Evolutionary conservation across 148 eudicot genomes (phyloP).

Genomic region (Silene latifolia): DNA sequence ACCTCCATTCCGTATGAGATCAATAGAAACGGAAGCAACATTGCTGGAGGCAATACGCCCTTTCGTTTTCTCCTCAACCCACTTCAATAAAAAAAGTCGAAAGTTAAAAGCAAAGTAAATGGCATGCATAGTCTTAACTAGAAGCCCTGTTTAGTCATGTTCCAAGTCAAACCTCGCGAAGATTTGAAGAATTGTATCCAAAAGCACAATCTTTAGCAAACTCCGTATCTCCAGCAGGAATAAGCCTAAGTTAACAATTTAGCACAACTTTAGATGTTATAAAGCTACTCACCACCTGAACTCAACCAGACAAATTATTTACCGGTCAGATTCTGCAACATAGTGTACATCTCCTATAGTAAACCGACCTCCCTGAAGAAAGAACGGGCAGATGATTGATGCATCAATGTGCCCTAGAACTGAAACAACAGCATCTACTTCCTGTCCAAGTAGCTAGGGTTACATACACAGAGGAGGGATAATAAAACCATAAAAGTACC

Average conservation of each 20-base stretch:
- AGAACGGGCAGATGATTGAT: slow-evolving; percentile 97
- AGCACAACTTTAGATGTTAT: background rate
- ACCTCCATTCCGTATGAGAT: slow-evolving; percentile 78
- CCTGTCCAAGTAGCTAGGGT: slow-evolving; percentile 44
- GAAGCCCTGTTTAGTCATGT: background rate
- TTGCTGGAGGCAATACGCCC: slow-evolving; percentile 68
- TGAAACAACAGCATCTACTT: slow-evolving; percentile 92
- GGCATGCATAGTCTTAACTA: background rate
- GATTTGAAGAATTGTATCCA: slow-evolving; percentile 93
- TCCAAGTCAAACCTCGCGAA: slow-evolving; percentile 65
- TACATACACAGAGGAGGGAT: slow-evolving; percentile 9
- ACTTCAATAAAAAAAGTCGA: slow-evolving; percentile 34
- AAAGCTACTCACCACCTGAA: background rate
- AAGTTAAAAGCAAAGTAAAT: slow-evolving; percentile 14
- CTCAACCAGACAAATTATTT: slow-evolving; percentile 1
- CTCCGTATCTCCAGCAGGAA: slow-evolving; percentile 98
- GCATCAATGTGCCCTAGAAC: slow-evolving; percentile 91
- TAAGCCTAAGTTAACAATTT: slow-evolving; percentile 51
- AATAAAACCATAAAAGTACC: background rate
- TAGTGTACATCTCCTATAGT: slow-evolving; percentile 88
- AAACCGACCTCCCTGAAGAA: slow-evolving; percentile 96
- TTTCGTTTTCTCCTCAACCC: slow-evolving; percentile 95
- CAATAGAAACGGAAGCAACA: slow-evolving; percentile 79
- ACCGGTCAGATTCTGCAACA: slow-evolving; percentile 92
- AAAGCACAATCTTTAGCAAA: slow-evolving; percentile 95